A percentile compares a stretch with the other conserved stretches of the same genome.
These are phyloP conservation scores for Leccinum boreale DNA, from an alignment of 768 basidiomycete species.

Conservation along the genomic window DNA sequence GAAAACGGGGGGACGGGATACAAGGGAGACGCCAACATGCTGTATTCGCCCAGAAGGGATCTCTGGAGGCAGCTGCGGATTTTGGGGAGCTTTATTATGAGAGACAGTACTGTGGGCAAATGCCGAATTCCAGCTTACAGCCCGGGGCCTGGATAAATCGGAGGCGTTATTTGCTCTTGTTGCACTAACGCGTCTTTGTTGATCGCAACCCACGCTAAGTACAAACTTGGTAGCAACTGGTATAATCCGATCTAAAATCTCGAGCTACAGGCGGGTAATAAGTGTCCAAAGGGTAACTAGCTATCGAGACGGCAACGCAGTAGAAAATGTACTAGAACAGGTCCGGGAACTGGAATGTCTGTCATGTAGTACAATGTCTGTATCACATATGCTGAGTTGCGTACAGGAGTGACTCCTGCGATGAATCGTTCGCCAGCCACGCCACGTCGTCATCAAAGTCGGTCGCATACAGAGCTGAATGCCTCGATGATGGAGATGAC, in stretches of 20 bases:
- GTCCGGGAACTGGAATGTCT: not conserved
- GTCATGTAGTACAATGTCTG: not conserved
- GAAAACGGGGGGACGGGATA: slow-evolving; percentile 53
- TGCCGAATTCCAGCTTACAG: not conserved
- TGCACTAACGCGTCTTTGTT: slow-evolving; percentile 17
- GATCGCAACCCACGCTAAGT: slow-evolving; percentile 1
- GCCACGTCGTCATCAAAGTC: slow-evolving; percentile 7
- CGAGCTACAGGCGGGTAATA: not conserved
- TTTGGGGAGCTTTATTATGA: slow-evolving; percentile 2
- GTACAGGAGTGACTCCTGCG: slow-evolving; percentile 15
- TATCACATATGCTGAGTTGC: slow-evolving; percentile 13
- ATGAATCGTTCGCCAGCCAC: slow-evolving; percentile 3
- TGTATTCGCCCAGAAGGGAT: slow-evolving; percentile 20
- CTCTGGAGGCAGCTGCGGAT: slow-evolving; percentile 1
- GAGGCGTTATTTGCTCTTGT: slow-evolving; percentile 27
- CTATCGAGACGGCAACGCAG: not conserved
- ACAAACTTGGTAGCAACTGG: not conserved
- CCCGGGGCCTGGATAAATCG: slow-evolving; percentile 10
- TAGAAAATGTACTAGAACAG: slow-evolving; percentile 10
- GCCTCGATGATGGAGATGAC: slow-evolving; percentile 25
- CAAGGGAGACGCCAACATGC: slow-evolving; percentile 68
- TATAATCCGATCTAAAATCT: slow-evolving; percentile 1
- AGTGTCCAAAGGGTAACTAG: slow-evolving; percentile 2
- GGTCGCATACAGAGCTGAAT: slow-evolving; percentile 14
- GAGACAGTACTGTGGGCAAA: slow-evolving; percentile 15